phyloP scores from a whole-genome alignment of 2,329 filamentous ascomycete species.

The Chlorencoelia australis region DNA sequence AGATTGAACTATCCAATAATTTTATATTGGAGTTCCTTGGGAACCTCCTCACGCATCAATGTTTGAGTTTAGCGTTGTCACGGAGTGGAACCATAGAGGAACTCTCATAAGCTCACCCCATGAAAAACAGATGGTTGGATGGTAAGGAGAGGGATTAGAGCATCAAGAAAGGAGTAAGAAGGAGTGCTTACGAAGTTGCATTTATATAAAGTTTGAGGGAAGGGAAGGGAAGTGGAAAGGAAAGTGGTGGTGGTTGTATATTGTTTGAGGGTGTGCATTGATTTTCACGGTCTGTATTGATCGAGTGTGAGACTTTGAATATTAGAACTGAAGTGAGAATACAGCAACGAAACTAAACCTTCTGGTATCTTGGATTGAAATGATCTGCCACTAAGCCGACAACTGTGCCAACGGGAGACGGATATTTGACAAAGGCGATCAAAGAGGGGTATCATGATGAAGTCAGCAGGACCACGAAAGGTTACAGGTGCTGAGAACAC shows the following conservation, averaged over 20 bases:
- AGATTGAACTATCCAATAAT: conserved; percentile 3
- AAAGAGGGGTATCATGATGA: neutral
- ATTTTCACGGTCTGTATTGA: too few relatives aligned
- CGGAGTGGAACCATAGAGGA: neutral
- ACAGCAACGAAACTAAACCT: neutral
- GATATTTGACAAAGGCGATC: neutral
- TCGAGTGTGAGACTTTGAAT: neutral
- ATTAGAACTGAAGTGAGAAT: neutral
- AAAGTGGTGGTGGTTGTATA: neutral
- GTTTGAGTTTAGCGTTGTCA: neutral
- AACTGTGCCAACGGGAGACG: neutral
- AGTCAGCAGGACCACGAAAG: neutral
- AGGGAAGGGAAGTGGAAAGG: neutral
- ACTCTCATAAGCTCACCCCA: neutral
- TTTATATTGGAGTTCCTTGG: conserved; percentile 1
- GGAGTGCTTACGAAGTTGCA: neutral
- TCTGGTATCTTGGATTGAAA: neutral
- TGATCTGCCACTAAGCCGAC: neutral
- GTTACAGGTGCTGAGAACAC: neutral
- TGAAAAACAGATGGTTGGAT: neutral
- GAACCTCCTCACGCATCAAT: conserved; percentile 3
- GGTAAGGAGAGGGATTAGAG: neutral
- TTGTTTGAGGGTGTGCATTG: neutral
- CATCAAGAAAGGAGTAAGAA: neutral
- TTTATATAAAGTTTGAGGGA: too few relatives aligned